Evolutionary conservation across 148 eudicot genomes (phyloP).

Genomic region (Rhododendron simsii): DNA sequence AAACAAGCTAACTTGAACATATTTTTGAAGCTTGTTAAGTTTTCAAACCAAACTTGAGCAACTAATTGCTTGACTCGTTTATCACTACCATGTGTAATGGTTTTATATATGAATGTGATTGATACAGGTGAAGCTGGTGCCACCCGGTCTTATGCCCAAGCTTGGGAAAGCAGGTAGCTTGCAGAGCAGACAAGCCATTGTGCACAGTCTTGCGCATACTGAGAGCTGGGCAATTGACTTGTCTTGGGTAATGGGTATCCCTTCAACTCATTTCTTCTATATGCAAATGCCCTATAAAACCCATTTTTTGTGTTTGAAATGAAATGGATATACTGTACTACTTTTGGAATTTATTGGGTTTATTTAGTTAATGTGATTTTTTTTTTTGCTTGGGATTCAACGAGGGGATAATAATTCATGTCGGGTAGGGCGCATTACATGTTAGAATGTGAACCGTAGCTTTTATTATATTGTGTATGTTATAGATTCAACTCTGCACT

Average conservation of each 20-base stretch:
- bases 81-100: neutral
- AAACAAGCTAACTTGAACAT: no score
- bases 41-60: no score
- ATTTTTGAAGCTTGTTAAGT: no score
- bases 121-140: constrained; percentile 69
- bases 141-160: constrained; percentile 88
- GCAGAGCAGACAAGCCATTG: constrained; percentile 86
- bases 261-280: neutral
- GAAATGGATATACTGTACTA: neutral
- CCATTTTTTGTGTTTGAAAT: neutral
- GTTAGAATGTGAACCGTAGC: neutral
- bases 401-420: neutral
- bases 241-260: constrained; percentile 96
- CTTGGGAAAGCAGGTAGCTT: constrained; percentile 91
- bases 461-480: neutral
- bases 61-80: no score
- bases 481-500: neutral
- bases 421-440: neutral
- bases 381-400: neutral
- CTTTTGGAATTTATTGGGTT: neutral
- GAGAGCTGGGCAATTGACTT: constrained; percentile 99
- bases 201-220: constrained; percentile 84
- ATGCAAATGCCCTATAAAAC: neutral
- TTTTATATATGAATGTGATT: neutral
- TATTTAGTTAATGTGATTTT: neutral